Percentiles rank a stretch among this genome's conserved stretches.
phyloP scores from a whole-genome alignment of 148 eudicot species.

The Chenopodium suecicum region DNA sequence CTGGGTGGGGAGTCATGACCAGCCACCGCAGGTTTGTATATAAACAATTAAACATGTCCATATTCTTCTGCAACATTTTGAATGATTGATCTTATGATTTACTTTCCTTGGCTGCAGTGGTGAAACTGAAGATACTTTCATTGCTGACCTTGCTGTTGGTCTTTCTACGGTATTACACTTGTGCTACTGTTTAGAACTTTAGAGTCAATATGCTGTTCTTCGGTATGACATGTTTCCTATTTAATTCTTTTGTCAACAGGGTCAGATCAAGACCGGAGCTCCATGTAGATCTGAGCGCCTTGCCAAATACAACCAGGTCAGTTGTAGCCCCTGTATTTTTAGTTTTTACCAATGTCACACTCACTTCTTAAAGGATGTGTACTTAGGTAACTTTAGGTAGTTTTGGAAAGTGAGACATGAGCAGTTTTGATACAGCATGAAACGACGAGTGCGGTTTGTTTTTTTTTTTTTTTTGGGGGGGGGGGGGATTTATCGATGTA shows the following conservation, averaged over 20 bases:
- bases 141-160: slow-evolving; percentile 97
- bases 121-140: slow-evolving; percentile 96
- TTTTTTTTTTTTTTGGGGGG: background rate
- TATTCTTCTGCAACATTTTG: background rate
- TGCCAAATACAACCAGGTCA: slow-evolving; percentile 78
- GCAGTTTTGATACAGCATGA: background rate
- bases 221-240: background rate
- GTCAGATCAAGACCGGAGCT: slow-evolving; percentile 87
- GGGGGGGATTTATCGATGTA: background rate
- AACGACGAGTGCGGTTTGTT: background rate
- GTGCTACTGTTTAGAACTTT: background rate
- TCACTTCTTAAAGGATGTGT: background rate
- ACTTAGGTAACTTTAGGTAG: background rate
- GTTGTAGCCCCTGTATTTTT: slow-evolving; percentile 6
- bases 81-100: slow-evolving; percentile 1
- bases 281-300: slow-evolving; percentile 86
- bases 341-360: background rate
- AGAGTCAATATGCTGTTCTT: background rate
- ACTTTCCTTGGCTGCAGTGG: slow-evolving; percentile 51
- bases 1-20: slow-evolving; percentile 99
- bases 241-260: slow-evolving; percentile 32
- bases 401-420: background rate
- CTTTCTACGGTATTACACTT: slow-evolving; percentile 71
- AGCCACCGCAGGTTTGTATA: slow-evolving; percentile 78
- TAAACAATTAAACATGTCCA: background rate